Evolutionary conservation across 495 filamentous ascomycete genomes (phyloP).

Genomic region (Cenococcum geophilum): DNA sequence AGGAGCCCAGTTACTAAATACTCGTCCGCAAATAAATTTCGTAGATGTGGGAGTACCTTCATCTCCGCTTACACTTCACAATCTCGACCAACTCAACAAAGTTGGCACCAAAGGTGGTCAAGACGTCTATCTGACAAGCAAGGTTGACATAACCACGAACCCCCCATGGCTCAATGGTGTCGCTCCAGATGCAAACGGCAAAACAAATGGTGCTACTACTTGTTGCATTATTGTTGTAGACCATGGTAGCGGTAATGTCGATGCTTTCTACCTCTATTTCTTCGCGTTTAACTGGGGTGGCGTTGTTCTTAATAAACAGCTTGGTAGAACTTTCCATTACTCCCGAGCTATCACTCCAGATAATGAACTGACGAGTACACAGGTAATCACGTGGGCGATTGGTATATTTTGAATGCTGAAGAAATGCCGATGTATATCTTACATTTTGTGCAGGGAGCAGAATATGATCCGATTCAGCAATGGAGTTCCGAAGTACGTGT

Average conservation of each 20-base stretch:
- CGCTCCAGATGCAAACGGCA: constrained; percentile 42
- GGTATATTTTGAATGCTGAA: constrained; percentile 30
- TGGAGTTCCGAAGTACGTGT: constrained; percentile 51
- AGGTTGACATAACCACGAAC: constrained; percentile 48
- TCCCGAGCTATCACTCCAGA: neutral
- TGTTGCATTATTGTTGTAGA: constrained; percentile 53
- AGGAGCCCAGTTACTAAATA: constrained; percentile 49
- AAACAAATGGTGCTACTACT: constrained; percentile 42
- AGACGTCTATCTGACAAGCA: constrained; percentile 52
- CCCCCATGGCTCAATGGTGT: constrained; percentile 49
- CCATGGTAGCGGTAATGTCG: constrained; percentile 47
- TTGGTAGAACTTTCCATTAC: constrained; percentile 8
- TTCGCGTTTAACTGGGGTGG: constrained; percentile 53
- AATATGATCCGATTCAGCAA: constrained; percentile 62
- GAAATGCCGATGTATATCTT: neutral
- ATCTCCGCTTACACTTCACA: constrained; percentile 40
- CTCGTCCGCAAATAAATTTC: constrained; percentile 50
- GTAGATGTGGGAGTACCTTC: constrained; percentile 39
- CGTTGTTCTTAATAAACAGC: constrained; percentile 19
- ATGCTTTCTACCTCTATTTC: constrained; percentile 66
- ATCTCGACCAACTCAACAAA: constrained; percentile 50
- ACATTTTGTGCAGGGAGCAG: constrained; percentile 45
- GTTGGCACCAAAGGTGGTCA: constrained; percentile 37
- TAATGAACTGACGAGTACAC: constrained; percentile 33
- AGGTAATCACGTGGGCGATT: constrained; percentile 59